Evolutionary conservation across 139 green algal genomes (phyloP).

Genomic region (Bryopsis sp.): DNA sequence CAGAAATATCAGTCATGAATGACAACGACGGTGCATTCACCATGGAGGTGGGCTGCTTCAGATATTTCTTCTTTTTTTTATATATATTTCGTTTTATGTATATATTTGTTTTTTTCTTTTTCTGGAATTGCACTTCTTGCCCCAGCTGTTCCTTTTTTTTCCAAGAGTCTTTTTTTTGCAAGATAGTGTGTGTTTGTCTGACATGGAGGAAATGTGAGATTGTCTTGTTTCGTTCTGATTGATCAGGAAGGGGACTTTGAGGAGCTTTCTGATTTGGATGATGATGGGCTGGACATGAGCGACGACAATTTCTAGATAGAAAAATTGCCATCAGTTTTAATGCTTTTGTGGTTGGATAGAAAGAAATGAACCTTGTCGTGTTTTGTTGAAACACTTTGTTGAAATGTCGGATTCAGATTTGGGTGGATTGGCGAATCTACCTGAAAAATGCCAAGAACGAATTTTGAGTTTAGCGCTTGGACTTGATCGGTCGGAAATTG

Average conservation of each 20-base stretch:
- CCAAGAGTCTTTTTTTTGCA: not conserved
- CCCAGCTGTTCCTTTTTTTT: not conserved
- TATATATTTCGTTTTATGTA: not conserved
- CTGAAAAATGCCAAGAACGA: too few relatives aligned
- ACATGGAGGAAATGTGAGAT: not conserved
- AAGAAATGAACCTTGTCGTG: too few relatives aligned
- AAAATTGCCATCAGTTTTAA: too few relatives aligned
- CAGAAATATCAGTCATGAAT: not conserved
- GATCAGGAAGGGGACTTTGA: not conserved
- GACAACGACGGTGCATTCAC: too few relatives aligned
- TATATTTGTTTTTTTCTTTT: not conserved
- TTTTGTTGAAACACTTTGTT: too few relatives aligned
- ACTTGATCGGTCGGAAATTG: too few relatives aligned
- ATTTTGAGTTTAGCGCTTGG: too few relatives aligned
- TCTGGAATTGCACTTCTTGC: not conserved
- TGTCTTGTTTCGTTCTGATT: not conserved
- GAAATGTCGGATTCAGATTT: too few relatives aligned
- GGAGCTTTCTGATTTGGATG: not conserved
- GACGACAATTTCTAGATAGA: constrained; percentile 4
- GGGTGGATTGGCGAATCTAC: too few relatives aligned
- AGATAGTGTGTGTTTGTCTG: not conserved
- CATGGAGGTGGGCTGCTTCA: not conserved
- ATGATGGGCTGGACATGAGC: not conserved
- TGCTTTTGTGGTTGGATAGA: too few relatives aligned
- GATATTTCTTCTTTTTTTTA: not conserved